Conservation (phyloP, 352 stramenopile genomes). For the Phytophthora brassicae region DNA sequence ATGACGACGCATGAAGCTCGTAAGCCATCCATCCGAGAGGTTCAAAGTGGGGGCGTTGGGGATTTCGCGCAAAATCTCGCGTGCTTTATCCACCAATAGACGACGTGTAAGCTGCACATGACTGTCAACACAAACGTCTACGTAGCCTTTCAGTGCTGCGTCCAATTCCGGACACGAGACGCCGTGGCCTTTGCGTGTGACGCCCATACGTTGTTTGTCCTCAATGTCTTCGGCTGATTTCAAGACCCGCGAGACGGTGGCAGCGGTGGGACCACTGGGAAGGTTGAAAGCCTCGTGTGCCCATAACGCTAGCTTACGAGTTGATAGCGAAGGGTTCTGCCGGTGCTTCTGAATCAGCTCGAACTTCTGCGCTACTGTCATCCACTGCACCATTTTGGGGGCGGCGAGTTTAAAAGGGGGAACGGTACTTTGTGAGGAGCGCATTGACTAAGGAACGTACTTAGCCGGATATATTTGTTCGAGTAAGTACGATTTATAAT, state of each 20-base stretch:
- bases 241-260: slow-evolving; percentile 31
- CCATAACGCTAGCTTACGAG: slow-evolving; percentile 29
- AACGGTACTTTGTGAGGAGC: too few species aligned
- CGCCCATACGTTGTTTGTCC: slow-evolving; percentile 29
- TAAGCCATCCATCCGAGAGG: slow-evolving; percentile 37
- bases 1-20: slow-evolving; percentile 36
- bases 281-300: slow-evolving; percentile 35
- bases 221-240: slow-evolving; percentile 30
- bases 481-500: too few species aligned
- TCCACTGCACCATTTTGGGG: slow-evolving; percentile 36
- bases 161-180: slow-evolving; percentile 30
- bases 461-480: too few species aligned
- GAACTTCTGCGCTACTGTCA: slow-evolving; percentile 38
- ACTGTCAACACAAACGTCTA: slow-evolving; percentile 16
- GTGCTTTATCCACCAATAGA: slow-evolving; percentile 23
- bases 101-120: slow-evolving; percentile 28
- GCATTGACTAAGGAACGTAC: too few species aligned
- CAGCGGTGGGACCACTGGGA: slow-evolving; percentile 13
- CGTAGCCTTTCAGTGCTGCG: slow-evolving; percentile 19
- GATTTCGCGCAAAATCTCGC: slow-evolving; percentile 25
- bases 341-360: slow-evolving; percentile 37
- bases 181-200: slow-evolving; percentile 32
- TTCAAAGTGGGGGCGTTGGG: slow-evolving; percentile 23
- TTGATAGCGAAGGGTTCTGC: slow-evolving; percentile 23
- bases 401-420: slow-evolving; percentile 3